phyloP scores from a whole-genome alignment of 2,329 filamentous ascomycete species.

The Phaeophleospora eucalypticola region DNA sequence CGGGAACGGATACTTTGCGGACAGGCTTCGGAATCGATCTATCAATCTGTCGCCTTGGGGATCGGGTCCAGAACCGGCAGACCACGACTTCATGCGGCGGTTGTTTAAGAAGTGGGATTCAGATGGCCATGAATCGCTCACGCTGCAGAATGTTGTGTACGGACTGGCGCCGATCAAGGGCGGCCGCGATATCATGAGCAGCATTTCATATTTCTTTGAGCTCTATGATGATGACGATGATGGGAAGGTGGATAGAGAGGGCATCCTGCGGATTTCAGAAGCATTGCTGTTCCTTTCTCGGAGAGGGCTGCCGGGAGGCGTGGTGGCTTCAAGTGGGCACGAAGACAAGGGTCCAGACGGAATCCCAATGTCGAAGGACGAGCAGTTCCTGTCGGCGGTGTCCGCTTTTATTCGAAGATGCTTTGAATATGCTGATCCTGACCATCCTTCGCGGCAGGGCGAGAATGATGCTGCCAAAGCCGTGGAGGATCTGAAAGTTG shows the following conservation, averaged over 20 bases:
- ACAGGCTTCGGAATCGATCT: constrained; percentile 35
- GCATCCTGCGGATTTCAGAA: constrained; percentile 91
- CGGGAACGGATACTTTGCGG: constrained; percentile 55
- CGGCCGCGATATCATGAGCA: constrained; percentile 92
- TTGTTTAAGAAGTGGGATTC: constrained; percentile 86
- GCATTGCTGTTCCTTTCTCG: constrained; percentile 88
- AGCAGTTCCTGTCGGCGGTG: constrained; percentile 86
- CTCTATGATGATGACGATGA: constrained; percentile 91
- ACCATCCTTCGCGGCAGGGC: constrained; percentile 43
- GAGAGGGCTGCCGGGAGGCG: constrained; percentile 65
- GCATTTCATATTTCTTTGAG: constrained; percentile 96
- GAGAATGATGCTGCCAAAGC: constrained; percentile 36
- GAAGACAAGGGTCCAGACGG: constrained; percentile 30
- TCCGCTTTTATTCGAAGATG: constrained; percentile 93
- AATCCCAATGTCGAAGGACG: constrained; percentile 58
- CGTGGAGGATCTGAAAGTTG: constrained; percentile 66
- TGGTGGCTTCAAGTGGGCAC: constrained; percentile 9
- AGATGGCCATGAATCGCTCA: constrained; percentile 71
- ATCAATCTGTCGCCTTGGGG: constrained; percentile 54
- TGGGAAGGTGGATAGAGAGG: constrained; percentile 88
- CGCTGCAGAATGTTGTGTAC: constrained; percentile 84
- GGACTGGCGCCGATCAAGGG: constrained; percentile 90
- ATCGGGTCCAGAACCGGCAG: constrained; percentile 65
- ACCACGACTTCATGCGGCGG: constrained; percentile 90
- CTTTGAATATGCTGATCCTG: constrained; percentile 96